Base-by-base conservation (phyloP, 2,329 filamentous ascomycete species). In the Aspergillus novofumigatus region DNA sequence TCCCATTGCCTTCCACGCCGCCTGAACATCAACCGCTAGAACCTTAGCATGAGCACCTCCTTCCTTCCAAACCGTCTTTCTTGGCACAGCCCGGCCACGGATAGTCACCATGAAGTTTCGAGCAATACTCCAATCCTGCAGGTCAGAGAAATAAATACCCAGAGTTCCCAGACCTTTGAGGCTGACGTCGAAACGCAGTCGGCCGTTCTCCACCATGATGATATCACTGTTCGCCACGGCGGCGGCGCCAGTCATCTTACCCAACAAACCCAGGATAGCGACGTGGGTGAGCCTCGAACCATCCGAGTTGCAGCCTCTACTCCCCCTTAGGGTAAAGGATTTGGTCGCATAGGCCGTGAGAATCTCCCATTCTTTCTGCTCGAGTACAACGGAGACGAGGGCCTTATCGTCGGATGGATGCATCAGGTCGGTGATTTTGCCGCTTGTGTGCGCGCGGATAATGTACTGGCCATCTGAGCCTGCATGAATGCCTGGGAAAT, bases 201-300 rank as follows among this genome's bases (percentile, higher is more conserved):
- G 68, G 10, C 86, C 85, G 56, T 84, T 87, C 7, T 81, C 77
- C 38, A 82, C 75, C 63, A 86, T 70, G 35, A 81, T 81, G 48
- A 87, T 81, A 28, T 83, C 80, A n/a, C 79, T 86, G 41, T 79
- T 80, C 1, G 88, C 77, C 7, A 96, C 81, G 0, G 91, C 92
- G 1, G 91, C 92, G 0, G 88, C 86, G 0, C 92, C 93, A 0
- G 91, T 91, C 90, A 97, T 96, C 73, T 97, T 96, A 2, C 84
- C 89, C 3, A 96, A 62, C 1, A 97, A 78, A 0, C 93, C 93
- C 0, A 97, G 73, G 20, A 88, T 86, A 0, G 90, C 86, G 1
- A 92, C 78, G 47, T 73, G 62, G 4, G 68, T 72, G 4, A 59
- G 51, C 3, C 28, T 60, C 28, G 75, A 76, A 0, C 87, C 76